phyloP scores from a whole-genome alignment of 2,329 filamentous ascomycete species.

The Colletotrichum neosansevieriae region DNA sequence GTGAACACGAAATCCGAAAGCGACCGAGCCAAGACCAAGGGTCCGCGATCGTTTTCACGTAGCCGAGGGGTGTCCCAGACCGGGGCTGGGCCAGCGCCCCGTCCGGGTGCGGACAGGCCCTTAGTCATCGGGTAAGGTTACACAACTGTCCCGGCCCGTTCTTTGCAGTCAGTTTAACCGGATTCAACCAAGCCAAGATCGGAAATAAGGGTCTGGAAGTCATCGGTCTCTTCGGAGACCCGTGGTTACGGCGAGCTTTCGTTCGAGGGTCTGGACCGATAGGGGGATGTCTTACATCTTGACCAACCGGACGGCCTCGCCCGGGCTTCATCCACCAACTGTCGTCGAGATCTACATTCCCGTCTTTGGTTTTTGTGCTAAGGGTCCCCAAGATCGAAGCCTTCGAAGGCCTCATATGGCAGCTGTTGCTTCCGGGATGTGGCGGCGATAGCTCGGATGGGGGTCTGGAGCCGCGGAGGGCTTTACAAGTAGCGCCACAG shows the following conservation, averaged over 20 bases:
- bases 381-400: not conserved
- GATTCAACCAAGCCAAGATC: constrained; percentile 21
- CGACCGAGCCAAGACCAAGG: constrained; percentile 9
- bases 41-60: constrained; percentile 10
- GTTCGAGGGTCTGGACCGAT: constrained; percentile 13
- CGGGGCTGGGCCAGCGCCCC: constrained; percentile 17
- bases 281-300: constrained; percentile 2
- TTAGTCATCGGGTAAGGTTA: constrained; percentile 4
- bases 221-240: not conserved
- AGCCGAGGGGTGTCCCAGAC: not conserved
- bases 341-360: constrained; percentile 17
- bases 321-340: constrained; percentile 1
- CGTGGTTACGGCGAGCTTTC: constrained; percentile 17
- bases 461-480: not conserved
- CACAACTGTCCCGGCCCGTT: constrained; percentile 19
- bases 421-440: constrained; percentile 29
- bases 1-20: not conserved
- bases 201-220: not conserved
- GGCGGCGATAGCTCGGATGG: not conserved
- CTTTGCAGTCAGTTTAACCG: not conserved
- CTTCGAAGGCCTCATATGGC: not conserved
- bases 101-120: constrained; percentile 25
- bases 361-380: constrained; percentile 15
- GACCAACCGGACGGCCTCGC: constrained; percentile 18
- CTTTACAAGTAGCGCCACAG: not conserved